Conservation (phyloP, 2,329 filamentous ascomycete genomes). For the Verticillium isaacii region DNA sequence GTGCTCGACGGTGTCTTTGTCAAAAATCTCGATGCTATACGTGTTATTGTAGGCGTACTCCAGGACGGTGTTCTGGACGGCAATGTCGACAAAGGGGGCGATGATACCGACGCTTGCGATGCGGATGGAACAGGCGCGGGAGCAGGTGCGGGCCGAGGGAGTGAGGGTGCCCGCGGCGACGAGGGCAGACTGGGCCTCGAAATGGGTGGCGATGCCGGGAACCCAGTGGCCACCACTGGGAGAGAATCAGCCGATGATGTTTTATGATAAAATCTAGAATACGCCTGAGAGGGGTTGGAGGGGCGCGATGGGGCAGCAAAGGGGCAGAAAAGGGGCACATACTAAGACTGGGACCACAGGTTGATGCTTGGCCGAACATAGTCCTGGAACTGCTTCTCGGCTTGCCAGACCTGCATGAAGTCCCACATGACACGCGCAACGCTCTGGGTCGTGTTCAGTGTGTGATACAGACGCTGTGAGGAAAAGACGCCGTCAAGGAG, state of each 20-base stretch:
- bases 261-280: too few relatives aligned
- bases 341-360: constrained; percentile 30
- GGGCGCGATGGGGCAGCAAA: neutral
- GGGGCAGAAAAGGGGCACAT: neutral
- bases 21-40: constrained; percentile 5
- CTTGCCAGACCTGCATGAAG: constrained; percentile 5
- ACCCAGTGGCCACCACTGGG: constrained; percentile 14
- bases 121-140: constrained; percentile 4
- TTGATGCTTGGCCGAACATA: constrained; percentile 39
- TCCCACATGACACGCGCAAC: constrained; percentile 1
- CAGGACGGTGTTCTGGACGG: constrained; percentile 1
- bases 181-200: constrained; percentile 4
- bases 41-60: constrained; percentile 9
- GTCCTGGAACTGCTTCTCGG: constrained; percentile 33
- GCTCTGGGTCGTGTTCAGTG: constrained; percentile 1
- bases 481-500: constrained; percentile 22
- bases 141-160: neutral
- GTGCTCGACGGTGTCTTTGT: neutral
- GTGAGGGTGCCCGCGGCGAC: neutral
- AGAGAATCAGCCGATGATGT: neutral
- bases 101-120: constrained; percentile 11
- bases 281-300: too few relatives aligned
- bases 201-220: constrained; percentile 10
- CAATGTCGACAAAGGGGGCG: constrained; percentile 8
- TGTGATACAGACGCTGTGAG: constrained; percentile 18